phyloP scores from a whole-genome alignment of 164 flowering plant genomes.

The Echeveria elegans region DNA sequence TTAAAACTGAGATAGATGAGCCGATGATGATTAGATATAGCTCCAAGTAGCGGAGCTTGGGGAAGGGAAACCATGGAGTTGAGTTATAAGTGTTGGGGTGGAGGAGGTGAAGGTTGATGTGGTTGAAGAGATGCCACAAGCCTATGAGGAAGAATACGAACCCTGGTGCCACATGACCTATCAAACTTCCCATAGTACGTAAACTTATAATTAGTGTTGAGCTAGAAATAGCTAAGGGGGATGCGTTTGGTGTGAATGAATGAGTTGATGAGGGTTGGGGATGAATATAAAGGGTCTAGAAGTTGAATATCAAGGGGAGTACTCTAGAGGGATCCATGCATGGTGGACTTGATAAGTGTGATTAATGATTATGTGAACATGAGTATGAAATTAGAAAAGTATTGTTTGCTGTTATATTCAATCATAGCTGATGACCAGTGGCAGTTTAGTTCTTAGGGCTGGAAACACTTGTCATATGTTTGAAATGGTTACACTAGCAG shows the following conservation, averaged over 20 bases:
- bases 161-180: slow-evolving; percentile 64
- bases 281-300: neutral
- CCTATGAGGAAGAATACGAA: slow-evolving; percentile 49
- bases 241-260: neutral
- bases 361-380: neutral
- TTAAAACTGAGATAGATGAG: slow-evolving; percentile 29
- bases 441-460: neutral
- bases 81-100: slow-evolving; percentile 32
- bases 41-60: slow-evolving; percentile 35
- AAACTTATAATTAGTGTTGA: no score
- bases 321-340: no score
- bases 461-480: neutral
- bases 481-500: neutral
- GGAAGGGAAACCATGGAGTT: slow-evolving; percentile 48
- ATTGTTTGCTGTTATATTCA: no score
- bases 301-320: no score
- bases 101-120: slow-evolving; percentile 36
- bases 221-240: no score
- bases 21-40: slow-evolving; percentile 36
- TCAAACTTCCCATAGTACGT: slow-evolving; percentile 35
- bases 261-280: neutral
- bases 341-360: no score
- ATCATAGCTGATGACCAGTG: neutral
- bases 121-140: slow-evolving; percentile 56
- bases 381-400: neutral